phyloP scores from a whole-genome alignment of 108 stramenopile species.

The Nitzschia sp. region DNA sequence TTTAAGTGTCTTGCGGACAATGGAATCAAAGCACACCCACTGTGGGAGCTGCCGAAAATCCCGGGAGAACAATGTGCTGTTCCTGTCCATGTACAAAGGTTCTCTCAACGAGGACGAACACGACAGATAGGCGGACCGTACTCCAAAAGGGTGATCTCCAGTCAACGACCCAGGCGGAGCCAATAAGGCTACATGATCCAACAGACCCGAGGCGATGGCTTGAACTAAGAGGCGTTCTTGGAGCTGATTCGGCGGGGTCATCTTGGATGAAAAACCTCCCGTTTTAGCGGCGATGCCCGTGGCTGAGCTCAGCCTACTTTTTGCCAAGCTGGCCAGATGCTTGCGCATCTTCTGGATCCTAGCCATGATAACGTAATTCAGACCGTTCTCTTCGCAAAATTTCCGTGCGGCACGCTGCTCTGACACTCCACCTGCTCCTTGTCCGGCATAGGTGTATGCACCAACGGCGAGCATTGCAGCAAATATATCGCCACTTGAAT shows the following conservation, averaged over 20 bases:
- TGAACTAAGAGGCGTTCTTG: constrained; percentile 66
- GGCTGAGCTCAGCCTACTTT: constrained; percentile 62
- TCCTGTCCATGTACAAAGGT: constrained; percentile 79
- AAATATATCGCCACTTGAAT: constrained; percentile 78
- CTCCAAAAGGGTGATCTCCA: constrained; percentile 57
- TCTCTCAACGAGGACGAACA: constrained; percentile 52
- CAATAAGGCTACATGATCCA: constrained; percentile 82
- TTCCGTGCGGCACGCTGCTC: constrained; percentile 64
- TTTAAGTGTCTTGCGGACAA: constrained; percentile 65
- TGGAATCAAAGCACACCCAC: constrained; percentile 79
- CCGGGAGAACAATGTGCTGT: constrained; percentile 65
- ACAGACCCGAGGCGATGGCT: constrained; percentile 71
- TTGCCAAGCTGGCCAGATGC: constrained; percentile 80
- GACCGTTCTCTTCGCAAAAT: constrained; percentile 87
- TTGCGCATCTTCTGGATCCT: constrained; percentile 82
- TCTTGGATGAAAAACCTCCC: constrained; percentile 59
- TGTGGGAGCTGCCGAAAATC: constrained; percentile 66
- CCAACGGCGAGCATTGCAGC: constrained; percentile 81
- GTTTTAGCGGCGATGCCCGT: constrained; percentile 70
- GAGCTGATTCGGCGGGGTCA: constrained; percentile 79
- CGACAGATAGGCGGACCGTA: constrained; percentile 78
- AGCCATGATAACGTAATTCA: constrained; percentile 73
- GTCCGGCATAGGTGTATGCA: constrained; percentile 84
- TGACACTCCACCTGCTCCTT: constrained; percentile 71
- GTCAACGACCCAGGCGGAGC: constrained; percentile 69